Base-by-base conservation (phyloP, 345 rosid species). In the Dimocarpus longan region DNA sequence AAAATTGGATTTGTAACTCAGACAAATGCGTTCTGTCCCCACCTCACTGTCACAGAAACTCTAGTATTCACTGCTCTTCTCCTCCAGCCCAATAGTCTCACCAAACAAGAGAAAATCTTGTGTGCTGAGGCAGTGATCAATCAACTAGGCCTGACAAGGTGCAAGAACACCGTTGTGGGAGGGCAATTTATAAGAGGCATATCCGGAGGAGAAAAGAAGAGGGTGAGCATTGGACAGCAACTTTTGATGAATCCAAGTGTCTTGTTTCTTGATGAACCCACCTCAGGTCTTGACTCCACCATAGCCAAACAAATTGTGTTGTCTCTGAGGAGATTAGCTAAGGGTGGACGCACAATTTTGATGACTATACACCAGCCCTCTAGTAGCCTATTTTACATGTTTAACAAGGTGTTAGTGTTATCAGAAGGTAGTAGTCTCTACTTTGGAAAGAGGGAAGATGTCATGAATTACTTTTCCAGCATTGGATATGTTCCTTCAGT, bases 341-440 rank as follows among this genome's bases (percentile, higher is more conserved):
- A 66, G 39, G 89, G 87, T 12, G 89, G 91, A 56, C 84, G 88
- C 70, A 86, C 93, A 0, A 73, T 88, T 7, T 85, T 86, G 73
- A 84, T 86, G 90, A 88, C 90, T 0, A 91, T 91, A 0, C 91
- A 91, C 68, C 92, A 88, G 80, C 93, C 93, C 13, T 88, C 88
- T 11, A 88, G 93, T 63, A 78, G 89, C 80, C 24, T 91, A 48
- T 89, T 91, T 74, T 89, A 86, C 75, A 86, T 89, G 90, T 91
- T 91, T 68, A 85, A 89, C 68, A 82, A 89, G 84, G 87, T 91
- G 10, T 16, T 91, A 66, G 62, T 90, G 59, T 60, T 86, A 70
- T 87, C 93, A 28, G 90, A 91, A 74, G 93, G 93, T 2, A 81
- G 66, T 52, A 78, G 87, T 39, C 50, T 91, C 60, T 89, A 87